These are phyloP conservation scores for Agaricus bisporus DNA, from an alignment of 768 basidiomycete species.

Conservation along the genomic window DNA sequence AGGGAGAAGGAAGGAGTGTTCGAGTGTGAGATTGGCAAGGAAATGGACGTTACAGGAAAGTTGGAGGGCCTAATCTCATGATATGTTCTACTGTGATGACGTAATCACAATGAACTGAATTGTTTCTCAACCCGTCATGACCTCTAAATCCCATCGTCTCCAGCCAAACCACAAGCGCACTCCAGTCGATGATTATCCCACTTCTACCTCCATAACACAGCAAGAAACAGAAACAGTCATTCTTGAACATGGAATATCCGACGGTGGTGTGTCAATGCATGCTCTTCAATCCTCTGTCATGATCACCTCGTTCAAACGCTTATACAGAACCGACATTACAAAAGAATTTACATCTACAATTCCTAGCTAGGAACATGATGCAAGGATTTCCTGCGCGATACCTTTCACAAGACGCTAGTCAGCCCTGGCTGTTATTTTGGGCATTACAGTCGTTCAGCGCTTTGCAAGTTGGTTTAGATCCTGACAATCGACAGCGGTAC, in stretches of 20 bases:
- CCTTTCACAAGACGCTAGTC: slow-evolving; percentile 84
- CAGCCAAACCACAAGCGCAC: slow-evolving; percentile 19
- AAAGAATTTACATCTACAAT: slow-evolving; percentile 66
- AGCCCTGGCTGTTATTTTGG: slow-evolving; percentile 97
- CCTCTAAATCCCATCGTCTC: slow-evolving; percentile 1
- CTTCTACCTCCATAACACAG: slow-evolving; percentile 58
- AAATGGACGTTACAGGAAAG: not conserved
- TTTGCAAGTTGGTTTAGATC: slow-evolving; percentile 75
- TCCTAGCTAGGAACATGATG: slow-evolving; percentile 61
- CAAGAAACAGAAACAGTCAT: slow-evolving; percentile 62
- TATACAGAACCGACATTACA: slow-evolving; percentile 36
- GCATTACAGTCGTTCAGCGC: slow-evolving; percentile 77
- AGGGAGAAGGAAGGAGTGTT: slow-evolving; percentile 1
- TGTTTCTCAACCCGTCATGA: slow-evolving; percentile 9
- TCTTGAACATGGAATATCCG: slow-evolving; percentile 42
- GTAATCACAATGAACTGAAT: too few relatives aligned
- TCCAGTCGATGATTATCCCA: slow-evolving; percentile 55
- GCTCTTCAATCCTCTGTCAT: slow-evolving; percentile 7
- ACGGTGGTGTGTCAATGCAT: not conserved
- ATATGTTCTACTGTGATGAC: too few relatives aligned
- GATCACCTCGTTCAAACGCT: not conserved
- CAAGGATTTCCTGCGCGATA: slow-evolving; percentile 82
- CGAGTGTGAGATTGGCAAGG: slow-evolving; percentile 4
- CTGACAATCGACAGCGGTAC: slow-evolving; percentile 69
- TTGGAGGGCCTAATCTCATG: slow-evolving; percentile 1